phyloP scores from a whole-genome alignment of 352 stramenopile genomes.

The Phytophthora brassicae region DNA sequence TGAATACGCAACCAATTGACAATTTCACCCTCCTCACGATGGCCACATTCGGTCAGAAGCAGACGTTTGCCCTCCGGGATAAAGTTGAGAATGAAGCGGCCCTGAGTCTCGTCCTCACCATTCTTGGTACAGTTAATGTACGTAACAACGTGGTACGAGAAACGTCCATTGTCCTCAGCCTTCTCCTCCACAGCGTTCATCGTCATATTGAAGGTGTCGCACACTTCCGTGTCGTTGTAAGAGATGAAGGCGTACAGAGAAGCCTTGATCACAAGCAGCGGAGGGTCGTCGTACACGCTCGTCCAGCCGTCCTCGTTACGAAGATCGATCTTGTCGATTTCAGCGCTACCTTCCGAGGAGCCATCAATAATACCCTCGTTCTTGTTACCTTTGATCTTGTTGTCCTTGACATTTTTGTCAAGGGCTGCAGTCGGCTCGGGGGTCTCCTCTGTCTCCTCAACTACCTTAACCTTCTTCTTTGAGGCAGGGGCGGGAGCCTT shows the following conservation, averaged over 20 bases:
- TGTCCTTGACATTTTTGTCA: conserved; percentile 51
- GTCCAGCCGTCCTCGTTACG: conserved; percentile 73
- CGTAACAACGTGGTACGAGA: conserved; percentile 81
- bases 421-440: conserved; percentile 13
- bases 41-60: conserved; percentile 79
- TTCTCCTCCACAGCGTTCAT: conserved; percentile 86
- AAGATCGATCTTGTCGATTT: conserved; percentile 87
- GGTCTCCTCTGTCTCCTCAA: conserved; percentile 6
- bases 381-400: conserved; percentile 73
- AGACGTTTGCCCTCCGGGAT: conserved; percentile 78
- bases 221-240: conserved; percentile 84
- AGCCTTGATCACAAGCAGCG: conserved; percentile 79
- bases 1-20: conserved; percentile 87
- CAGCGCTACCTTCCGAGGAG: conserved; percentile 72
- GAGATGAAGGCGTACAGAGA: conserved; percentile 85
- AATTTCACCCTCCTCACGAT: conserved; percentile 82
- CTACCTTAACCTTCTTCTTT: conserved; percentile 13
- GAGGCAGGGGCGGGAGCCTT: conserved; percentile 11
- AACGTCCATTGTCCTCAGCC: conserved; percentile 63
- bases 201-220: conserved; percentile 86
- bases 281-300: conserved; percentile 82
- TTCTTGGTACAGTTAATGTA: conserved; percentile 88
- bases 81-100: conserved; percentile 85
- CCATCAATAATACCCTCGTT: conserved; percentile 78
- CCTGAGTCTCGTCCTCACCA: conserved; percentile 68